phyloP scores from a whole-genome alignment of 2,329 filamentous ascomycete species.

The Neonectria hederae region DNA sequence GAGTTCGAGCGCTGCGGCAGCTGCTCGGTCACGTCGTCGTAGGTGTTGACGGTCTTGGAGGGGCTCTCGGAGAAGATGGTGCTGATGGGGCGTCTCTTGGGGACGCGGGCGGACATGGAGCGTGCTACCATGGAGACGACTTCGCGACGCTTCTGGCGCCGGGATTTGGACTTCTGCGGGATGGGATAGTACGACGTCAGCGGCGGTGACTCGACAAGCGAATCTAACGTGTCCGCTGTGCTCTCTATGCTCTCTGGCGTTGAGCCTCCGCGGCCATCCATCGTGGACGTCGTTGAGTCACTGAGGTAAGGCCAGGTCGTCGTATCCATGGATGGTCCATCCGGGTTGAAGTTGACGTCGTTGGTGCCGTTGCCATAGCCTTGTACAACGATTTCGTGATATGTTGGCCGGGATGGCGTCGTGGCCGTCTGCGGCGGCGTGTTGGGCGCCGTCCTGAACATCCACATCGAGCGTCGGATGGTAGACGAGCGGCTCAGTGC shows the following conservation, averaged over 20 bases:
- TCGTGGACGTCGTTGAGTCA: slow-evolving; percentile 37
- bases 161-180: slow-evolving; percentile 30
- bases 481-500: slow-evolving; percentile 47
- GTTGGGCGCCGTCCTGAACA: slow-evolving; percentile 40
- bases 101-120: slow-evolving; percentile 38
- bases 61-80: slow-evolving; percentile 41
- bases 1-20: slow-evolving; percentile 20
- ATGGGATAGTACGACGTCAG: slow-evolving; percentile 27
- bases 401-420: slow-evolving; percentile 37
- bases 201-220: slow-evolving; percentile 32
- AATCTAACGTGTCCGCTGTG: slow-evolving; percentile 42
- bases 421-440: slow-evolving; percentile 29
- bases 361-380: slow-evolving; percentile 66
- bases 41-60: slow-evolving; percentile 37
- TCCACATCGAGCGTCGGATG: slow-evolving; percentile 47
- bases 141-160: slow-evolving; percentile 43
- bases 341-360: slow-evolving; percentile 42
- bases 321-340: slow-evolving; percentile 14
- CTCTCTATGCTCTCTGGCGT: slow-evolving; percentile 43
- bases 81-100: slow-evolving; percentile 43
- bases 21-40: slow-evolving; percentile 36
- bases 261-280: slow-evolving; percentile 26
- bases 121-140: slow-evolving; percentile 42
- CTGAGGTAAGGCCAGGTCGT: slow-evolving; percentile 35
- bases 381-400: slow-evolving; percentile 62